Base-by-base conservation (phyloP, 495 filamentous ascomycete genomes). In the Talaromyces ruber region DNA sequence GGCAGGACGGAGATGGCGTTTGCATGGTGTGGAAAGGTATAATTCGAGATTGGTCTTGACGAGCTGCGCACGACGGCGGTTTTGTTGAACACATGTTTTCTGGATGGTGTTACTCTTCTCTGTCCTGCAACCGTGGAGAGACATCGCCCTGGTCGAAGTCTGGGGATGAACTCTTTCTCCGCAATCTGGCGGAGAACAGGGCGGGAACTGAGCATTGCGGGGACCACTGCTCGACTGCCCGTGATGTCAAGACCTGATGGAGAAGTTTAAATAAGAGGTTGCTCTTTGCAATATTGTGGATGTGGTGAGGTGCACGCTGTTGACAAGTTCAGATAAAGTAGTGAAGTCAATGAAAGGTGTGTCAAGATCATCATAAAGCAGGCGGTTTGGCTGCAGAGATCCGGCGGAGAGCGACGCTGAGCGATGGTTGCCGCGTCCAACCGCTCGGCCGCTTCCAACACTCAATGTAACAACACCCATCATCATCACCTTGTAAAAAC, bases 1-100 rank as follows among this genome's bases (percentile, higher is more conserved):
- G 84, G 87, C 50, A 98, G 75, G 32, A 88, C 76, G 3, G 93
- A 97, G 59, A 97, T 85, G 22, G 90, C 86, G 25, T 75, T 75
- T 5, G 87, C 86, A 76, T 92, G 88, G 72, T 88, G 82, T 9
- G 82, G 81, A 47, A 86, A 77, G 2, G 83, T 84, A 68, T 89
- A 88, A 58, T 79, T 88, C 39, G 87, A 84, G 47, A 79, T 67
- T 59, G 64, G 61, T 57, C 54, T 57, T 21, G 54, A 57, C 0
- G 53, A 56, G 28, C 18, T 30, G 28, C 54, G 54, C 6, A 25
- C 16, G 9, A 29, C 29, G 28, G 29, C 14, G 34, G n/a, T 22
- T 30, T 12, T 57, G 28, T 30, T 34, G 8, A 22, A 21, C 6
- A 34, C 5, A 12, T 34, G 29, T 57, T 57, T 22, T 57, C 54